These are phyloP conservation scores for Neofusicoccum parvum DNA, from an alignment of 2,329 filamentous ascomycete species.

Conservation along the genomic window DNA sequence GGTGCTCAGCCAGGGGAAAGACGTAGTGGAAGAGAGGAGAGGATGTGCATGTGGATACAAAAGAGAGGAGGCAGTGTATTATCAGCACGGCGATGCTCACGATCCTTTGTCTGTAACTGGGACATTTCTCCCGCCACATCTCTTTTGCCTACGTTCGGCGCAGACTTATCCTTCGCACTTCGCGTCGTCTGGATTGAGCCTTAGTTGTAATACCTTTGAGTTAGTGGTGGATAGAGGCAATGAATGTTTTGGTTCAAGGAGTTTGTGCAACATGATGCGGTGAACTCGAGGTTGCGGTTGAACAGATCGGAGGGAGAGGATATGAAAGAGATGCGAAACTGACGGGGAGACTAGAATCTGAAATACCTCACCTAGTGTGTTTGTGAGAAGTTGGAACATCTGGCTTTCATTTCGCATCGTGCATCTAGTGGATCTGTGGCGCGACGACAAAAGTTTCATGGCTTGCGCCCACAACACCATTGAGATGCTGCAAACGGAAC, in stretches of 20 bases:
- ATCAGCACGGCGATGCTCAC: background rate
- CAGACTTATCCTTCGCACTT: background rate
- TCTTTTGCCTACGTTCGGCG: background rate
- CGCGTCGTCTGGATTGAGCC: background rate
- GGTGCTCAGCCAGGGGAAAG: background rate
- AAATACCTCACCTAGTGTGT: background rate
- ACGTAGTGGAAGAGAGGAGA: background rate
- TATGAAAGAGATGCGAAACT: background rate
- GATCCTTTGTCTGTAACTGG: slow-evolving; percentile 8
- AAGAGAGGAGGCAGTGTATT: background rate
- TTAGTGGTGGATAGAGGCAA: slow-evolving; percentile 3
- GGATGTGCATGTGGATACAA: slow-evolving; percentile 14
- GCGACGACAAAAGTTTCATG: background rate
- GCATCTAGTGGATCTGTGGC: background rate
- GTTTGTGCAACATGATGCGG: background rate
- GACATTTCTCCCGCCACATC: background rate
- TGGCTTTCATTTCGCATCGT: background rate
- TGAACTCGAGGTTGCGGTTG: background rate
- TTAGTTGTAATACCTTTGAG: background rate
- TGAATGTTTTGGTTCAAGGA: background rate
- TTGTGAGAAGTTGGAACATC: background rate
- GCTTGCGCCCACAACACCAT: background rate
- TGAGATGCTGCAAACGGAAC: background rate
- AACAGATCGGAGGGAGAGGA: background rate
- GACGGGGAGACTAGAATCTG: background rate